Evolutionary conservation across 768 basidiomycete species (phyloP), one percentile per base, ranked within the genome.

Genomic region (Auricularia sp.): DNA sequence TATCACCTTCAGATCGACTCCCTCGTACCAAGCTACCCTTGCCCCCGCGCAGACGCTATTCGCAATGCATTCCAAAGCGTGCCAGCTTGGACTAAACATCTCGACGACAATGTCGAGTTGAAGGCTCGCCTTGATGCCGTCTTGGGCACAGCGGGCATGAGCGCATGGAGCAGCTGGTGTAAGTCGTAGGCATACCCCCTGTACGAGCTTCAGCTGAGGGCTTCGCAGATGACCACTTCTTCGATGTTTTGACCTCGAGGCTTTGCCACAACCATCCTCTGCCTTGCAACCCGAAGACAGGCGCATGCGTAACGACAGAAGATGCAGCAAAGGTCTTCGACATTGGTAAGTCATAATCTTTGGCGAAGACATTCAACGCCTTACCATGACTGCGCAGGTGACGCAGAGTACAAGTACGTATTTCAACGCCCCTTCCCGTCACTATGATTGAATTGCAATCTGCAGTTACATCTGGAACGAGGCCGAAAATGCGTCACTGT

Each of bases 141-240:
- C 11, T 71, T 80, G 21, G 81, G 81, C 16, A 81, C 80, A 1
- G 70, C 72, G 1, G 77, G 74, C 3, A 64, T 79, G 61, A 67
- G 68, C 6, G 77, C 70, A 3, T 82, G 81, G 81, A 68, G 74
- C n/a, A 73, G 74, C 2, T 82, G 81, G 81, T 82, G 81, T 80
- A 61, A 59, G 77, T 34, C 62, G 12, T 61, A 10, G 36, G 42
- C 23, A 3, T 21, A 16, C 42, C 36, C 10, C 16, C 16, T 61
- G 16, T 53, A 36, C 42, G 62, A 63, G 33, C 18, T 14, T 60
- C 34, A 61, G 23, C 36, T 51, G 43, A 6, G 43, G 23, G 18
- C 7, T 12, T 36, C 12, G 3, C 64, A 79, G 78, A 80, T 66
- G 79, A 82, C 64, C 81, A 81, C 64, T 82, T 77, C 72, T 82